Evolutionary conservation across 129 eudicot genomes (phyloP).

Genomic region (Tanacetum coccineum): DNA sequence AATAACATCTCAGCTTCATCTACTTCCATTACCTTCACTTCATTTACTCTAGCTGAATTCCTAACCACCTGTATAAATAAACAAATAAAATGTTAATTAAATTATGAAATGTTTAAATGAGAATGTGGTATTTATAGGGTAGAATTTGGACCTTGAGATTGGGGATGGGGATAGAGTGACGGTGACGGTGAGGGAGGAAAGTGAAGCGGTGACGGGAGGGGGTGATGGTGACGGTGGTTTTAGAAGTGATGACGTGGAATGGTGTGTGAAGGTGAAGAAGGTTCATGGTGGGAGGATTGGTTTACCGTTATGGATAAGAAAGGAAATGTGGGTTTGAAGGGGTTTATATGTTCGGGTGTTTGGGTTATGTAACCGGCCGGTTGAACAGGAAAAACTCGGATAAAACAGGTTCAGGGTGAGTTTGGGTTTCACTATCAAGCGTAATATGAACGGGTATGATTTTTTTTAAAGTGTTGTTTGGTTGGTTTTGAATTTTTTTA

Average conservation of each 20-base stretch:
- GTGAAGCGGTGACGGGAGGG: conserved; percentile 21
- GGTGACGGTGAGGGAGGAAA: conserved; percentile 17
- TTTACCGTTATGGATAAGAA: conserved; percentile 22
- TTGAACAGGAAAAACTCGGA: too few relatives aligned
- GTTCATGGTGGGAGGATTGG: conserved; percentile 11
- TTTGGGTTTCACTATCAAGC: too few relatives aligned
- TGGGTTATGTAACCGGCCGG: too few relatives aligned
- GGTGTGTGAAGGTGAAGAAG: conserved; percentile 21
- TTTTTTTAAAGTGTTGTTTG: too few relatives aligned
- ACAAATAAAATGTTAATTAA: background rate
- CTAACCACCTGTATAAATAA: conserved; percentile 38
- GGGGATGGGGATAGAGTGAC: conserved; percentile 14
- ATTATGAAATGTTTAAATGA: too few relatives aligned
- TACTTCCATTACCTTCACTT: conserved; percentile 37
- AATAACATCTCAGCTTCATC: conserved; percentile 58
- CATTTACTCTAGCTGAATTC: conserved; percentile 21
- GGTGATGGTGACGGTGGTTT: conserved; percentile 16
- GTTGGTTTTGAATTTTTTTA: too few relatives aligned
- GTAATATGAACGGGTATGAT: too few relatives aligned
- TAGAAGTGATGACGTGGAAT: conserved; percentile 17
- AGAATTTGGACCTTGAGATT: conserved; percentile 28
- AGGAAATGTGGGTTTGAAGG: background rate
- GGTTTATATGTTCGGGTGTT: background rate
- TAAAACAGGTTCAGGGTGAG: too few relatives aligned
- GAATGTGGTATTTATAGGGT: too few relatives aligned